Percentiles rank a stretch among this genome's conserved stretches.
phyloP scores from a whole-genome alignment of 176 grass and related monocot genomes.

The Themeda triandra region DNA sequence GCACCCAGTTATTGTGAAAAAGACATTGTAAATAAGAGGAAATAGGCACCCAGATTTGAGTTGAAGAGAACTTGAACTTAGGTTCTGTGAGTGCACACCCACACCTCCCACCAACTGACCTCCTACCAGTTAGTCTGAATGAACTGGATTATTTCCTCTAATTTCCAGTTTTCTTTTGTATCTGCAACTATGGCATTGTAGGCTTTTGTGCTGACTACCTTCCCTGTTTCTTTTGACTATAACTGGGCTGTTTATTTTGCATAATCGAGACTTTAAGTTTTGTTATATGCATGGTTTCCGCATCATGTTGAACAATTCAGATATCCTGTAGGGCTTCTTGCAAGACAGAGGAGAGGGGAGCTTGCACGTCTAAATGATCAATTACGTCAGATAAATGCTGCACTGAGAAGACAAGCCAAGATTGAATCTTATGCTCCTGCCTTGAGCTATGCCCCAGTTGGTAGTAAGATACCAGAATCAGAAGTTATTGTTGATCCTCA shows the following conservation, averaged over 20 bases:
- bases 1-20: neutral
- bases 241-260: neutral
- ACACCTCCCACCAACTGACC: too few relatives aligned
- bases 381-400: constrained; percentile 90
- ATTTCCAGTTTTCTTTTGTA: neutral
- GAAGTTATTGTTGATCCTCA: constrained; percentile 87
- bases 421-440: constrained; percentile 93
- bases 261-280: neutral
- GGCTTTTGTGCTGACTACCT: neutral
- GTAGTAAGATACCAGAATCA: constrained; percentile 63
- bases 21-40: too few relatives aligned
- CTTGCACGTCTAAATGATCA: constrained; percentile 87
- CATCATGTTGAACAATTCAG: constrained; percentile 17
- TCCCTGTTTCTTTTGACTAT: neutral
- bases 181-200: neutral
- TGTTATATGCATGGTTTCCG: neutral
- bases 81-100: neutral
- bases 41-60: neutral
- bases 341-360: constrained; percentile 86
- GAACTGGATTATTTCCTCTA: neutral
- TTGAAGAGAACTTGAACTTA: neutral
- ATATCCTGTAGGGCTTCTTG: constrained; percentile 70
- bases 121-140: neutral
- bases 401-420: constrained; percentile 93
- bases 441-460: constrained; percentile 91